Evolutionary conservation across 129 eudicot genomes (phyloP), one percentile per base, ranked within the genome.

Genomic region (Arctium minus): DNA sequence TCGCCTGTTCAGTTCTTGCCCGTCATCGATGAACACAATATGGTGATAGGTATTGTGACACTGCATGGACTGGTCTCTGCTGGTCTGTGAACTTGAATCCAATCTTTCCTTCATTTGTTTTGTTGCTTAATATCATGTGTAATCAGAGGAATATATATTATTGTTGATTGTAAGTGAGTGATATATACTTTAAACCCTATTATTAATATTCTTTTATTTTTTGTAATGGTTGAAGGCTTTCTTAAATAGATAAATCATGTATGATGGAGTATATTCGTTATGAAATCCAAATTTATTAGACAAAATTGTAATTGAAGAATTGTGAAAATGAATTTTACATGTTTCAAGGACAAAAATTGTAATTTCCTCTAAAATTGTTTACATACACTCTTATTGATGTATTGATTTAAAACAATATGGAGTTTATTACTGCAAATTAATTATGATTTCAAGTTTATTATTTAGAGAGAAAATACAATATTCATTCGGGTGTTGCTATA

Each of bases 1-100:
- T 96, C 99, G 48, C 97, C 99, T 8, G 97, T 93, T 72, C 99
- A 96, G 77, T 93, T 96, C 86, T 84, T 96, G 87, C 99, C 99
- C 0, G 99, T 96, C 27, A 83, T 91, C 12, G 79, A 89, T 80
- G 89, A 90, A 30, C 83, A 89, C 15, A 89, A 89, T 40, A 70
- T 82, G 22, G 64, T 96, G 37, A 93, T 96, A 75, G 98, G 99
- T 36, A 96, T 96, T 73, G 92, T 93, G 27, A 96, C 99, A 36
- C 76, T 96, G 77, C 99, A 96, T 60, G 99, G 97, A 60, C 85
- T 96, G 86, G 98, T 96, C 46, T 91, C 98, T 38, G 97, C 97
- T 46, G 99, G 99, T 30, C 83, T 96, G 72, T 96, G 88, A 96
- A 84, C 75, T 31, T 79, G 37, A 32, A 17, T 74, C n/a, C 2